These are phyloP conservation scores for Metarhizium sp. DNA, from an alignment of 2,329 filamentous ascomycete genomes.

Conservation along the genomic window DNA sequence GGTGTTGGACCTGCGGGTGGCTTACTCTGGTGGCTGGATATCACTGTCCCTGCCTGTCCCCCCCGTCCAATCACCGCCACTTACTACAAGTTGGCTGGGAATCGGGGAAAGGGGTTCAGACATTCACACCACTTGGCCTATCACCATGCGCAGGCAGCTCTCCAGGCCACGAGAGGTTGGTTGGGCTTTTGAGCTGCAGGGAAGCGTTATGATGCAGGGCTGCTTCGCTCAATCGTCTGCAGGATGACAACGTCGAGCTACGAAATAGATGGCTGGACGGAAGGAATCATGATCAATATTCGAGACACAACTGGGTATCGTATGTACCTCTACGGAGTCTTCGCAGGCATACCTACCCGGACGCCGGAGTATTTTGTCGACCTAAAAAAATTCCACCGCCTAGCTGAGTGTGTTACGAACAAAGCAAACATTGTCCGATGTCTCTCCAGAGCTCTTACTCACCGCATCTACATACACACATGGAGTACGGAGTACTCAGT, in stretches of 20 bases:
- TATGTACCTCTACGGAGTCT: too few relatives aligned
- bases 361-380: too few relatives aligned
- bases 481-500: too few relatives aligned
- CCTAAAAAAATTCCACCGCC: too few relatives aligned
- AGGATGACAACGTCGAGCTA: neutral
- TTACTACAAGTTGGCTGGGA: neutral
- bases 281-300: neutral
- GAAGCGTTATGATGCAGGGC: neutral
- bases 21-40: neutral
- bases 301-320: too few relatives aligned
- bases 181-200: neutral
- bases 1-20: neutral
- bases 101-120: neutral
- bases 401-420: too few relatives aligned
- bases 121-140: neutral
- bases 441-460: too few relatives aligned
- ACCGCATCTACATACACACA: too few relatives aligned
- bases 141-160: neutral
- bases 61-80: neutral
- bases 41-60: neutral
- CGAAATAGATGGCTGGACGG: neutral
- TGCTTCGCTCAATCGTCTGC: too few relatives aligned
- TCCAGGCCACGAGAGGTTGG: neutral
- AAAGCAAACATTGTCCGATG: too few relatives aligned
- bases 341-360: too few relatives aligned